Evolutionary conservation across 495 filamentous ascomycete genomes (phyloP).

Genomic region (Penicillium parvum): DNA sequence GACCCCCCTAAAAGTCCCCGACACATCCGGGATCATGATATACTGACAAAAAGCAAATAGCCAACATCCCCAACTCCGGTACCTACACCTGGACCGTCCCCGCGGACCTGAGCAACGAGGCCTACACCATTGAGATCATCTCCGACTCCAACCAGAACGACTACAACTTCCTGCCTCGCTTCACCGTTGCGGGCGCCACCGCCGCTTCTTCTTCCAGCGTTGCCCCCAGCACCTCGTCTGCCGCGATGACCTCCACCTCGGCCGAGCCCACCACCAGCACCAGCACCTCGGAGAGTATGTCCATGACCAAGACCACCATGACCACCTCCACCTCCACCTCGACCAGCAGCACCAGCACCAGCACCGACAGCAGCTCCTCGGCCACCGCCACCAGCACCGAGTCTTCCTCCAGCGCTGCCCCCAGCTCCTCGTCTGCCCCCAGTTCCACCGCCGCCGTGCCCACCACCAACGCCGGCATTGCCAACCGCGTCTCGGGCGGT

Average conservation of each 20-base stretch:
- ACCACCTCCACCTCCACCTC: slow-evolving; percentile 2
- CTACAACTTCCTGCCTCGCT: slow-evolving; percentile 57
- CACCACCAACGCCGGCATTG: slow-evolving; percentile 28
- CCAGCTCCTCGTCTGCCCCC: slow-evolving; percentile 16
- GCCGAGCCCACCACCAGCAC: slow-evolving; percentile 26
- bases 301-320: slow-evolving; percentile 9
- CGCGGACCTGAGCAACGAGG: slow-evolving; percentile 35
- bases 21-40: no score
- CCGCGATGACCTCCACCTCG: slow-evolving; percentile 28
- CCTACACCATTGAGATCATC: slow-evolving; percentile 58
- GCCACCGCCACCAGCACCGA: slow-evolving; percentile 30
- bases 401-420: slow-evolving; percentile 26
- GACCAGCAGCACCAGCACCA: slow-evolving; percentile 5
- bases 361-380: slow-evolving; percentile 15
- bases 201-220: slow-evolving; percentile 26
- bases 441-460: slow-evolving; percentile 18
- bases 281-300: slow-evolving; percentile 14
- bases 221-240: slow-evolving; percentile 13
- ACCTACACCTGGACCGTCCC: slow-evolving; percentile 53
- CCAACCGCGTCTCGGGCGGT: slow-evolving; percentile 36
- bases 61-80: slow-evolving; percentile 52
- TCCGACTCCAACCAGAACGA: slow-evolving; percentile 38
- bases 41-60: no score
- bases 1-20: neutral
- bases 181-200: slow-evolving; percentile 49